Conservation (phyloP, 176 grass and related monocot species). For the Dactylis glomerata region DNA sequence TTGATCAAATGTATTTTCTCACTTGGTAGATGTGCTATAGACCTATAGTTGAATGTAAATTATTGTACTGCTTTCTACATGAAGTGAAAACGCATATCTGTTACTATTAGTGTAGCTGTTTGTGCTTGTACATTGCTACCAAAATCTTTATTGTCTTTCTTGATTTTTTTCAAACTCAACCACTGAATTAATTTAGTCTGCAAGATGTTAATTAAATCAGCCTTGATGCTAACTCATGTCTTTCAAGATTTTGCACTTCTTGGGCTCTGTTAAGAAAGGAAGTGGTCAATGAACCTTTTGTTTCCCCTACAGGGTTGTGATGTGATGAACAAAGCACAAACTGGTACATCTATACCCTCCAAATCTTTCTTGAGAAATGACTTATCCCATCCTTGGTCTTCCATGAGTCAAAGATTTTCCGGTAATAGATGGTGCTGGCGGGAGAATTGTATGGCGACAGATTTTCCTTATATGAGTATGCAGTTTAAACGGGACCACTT, state of each 20-base stretch:
- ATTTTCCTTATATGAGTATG: neutral
- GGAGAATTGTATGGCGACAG: conserved; percentile 28
- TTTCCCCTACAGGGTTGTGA: conserved; percentile 27
- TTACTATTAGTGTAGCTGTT: neutral
- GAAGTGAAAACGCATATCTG: neutral
- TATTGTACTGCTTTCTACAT: neutral
- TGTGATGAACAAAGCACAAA: conserved; percentile 35
- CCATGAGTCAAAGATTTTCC: conserved; percentile 6
- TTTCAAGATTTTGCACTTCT: neutral
- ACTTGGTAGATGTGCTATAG: neutral
- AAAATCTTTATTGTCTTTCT: neutral
- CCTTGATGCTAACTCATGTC: neutral
- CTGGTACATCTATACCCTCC: conserved; percentile 24
- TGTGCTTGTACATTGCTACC: neutral
- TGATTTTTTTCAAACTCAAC: neutral
- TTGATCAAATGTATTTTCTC: neutral
- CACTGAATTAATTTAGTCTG: neutral
- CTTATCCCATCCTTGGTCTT: conserved; percentile 21
- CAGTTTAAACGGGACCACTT: neutral
- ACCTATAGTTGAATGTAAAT: neutral
- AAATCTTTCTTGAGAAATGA: conserved; percentile 26
- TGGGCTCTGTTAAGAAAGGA: neutral
- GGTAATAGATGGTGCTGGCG: conserved; percentile 15
- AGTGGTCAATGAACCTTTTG: neutral
- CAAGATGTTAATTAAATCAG: neutral